Conservation (phyloP, 805 yeast genomes). For the Yamadazyma insecticola region DNA sequence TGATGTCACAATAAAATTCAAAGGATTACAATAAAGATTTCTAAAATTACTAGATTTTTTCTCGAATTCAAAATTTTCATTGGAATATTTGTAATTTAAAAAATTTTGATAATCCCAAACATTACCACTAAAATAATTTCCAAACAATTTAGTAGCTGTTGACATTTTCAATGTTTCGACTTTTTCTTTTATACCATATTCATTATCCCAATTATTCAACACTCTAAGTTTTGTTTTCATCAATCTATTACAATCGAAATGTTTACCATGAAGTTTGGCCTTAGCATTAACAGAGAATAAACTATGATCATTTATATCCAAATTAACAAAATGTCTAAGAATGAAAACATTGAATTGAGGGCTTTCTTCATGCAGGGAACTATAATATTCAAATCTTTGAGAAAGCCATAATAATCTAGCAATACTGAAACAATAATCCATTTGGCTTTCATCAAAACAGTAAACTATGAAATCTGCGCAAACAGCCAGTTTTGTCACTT, state of each 20-base stretch:
- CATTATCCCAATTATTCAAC: slow-evolving; percentile 52
- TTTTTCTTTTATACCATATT: slow-evolving; percentile 67
- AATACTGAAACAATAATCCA: slow-evolving; percentile 13
- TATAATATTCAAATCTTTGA: slow-evolving; percentile 20
- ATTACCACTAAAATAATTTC: slow-evolving; percentile 78
- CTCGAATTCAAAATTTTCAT: slow-evolving; percentile 4
- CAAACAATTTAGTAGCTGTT: slow-evolving; percentile 56
- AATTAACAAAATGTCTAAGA: slow-evolving; percentile 3
- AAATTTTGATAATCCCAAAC: slow-evolving; percentile 59
- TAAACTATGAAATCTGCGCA: slow-evolving; percentile 78
- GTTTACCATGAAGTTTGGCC: slow-evolving; percentile 5
- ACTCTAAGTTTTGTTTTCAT: slow-evolving; percentile 7
- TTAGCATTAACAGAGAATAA: slow-evolving; percentile 4
- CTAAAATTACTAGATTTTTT: slow-evolving; percentile 5
- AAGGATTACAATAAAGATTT: slow-evolving; percentile 42
- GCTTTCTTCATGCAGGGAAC: slow-evolving; percentile 1
- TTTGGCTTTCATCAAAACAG: slow-evolving; percentile 39
- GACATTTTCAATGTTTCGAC: slow-evolving; percentile 84
- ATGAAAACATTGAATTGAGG: slow-evolving; percentile 12
- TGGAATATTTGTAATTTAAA: slow-evolving; percentile 13
- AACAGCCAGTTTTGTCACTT: slow-evolving; percentile 72
- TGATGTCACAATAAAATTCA: slow-evolving; percentile 46
- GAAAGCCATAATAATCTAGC: slow-evolving; percentile 35
- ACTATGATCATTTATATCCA: neutral
- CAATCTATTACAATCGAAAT: slow-evolving; percentile 8